These are phyloP conservation scores for Fraxinus angustifolia DNA, from an alignment of 305 asterid species.

Conservation along the genomic window DNA sequence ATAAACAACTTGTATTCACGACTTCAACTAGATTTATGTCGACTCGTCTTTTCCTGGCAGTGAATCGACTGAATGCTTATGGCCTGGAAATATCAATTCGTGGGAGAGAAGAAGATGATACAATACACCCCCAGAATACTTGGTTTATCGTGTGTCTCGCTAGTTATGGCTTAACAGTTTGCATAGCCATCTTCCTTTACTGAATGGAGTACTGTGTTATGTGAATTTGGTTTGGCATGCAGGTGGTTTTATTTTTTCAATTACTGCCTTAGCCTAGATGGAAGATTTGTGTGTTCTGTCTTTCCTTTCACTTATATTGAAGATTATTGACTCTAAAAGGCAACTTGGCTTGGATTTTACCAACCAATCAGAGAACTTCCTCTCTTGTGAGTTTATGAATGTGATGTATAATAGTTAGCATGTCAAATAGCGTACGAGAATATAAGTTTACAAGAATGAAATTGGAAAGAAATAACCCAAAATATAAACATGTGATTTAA, in stretches of 20 bases:
- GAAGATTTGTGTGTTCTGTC: constrained; percentile 17
- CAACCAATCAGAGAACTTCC: neutral
- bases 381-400: neutral
- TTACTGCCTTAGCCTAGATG: constrained; percentile 48
- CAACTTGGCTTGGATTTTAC: neutral
- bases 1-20: neutral
- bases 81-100: constrained; percentile 26
- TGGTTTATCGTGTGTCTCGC: constrained; percentile 27
- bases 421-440: neutral
- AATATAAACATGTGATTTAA: neutral
- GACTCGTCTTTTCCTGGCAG: constrained; percentile 39
- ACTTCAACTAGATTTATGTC: neutral
- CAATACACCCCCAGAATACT: constrained; percentile 12
- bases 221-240: constrained; percentile 42
- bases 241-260: constrained; percentile 60
- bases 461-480: neutral
- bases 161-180: constrained; percentile 32
- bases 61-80: constrained; percentile 37
- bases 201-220: constrained; percentile 20
- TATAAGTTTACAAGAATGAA: neutral
- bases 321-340: neutral
- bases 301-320: neutral
- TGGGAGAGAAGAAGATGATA: constrained; percentile 17
- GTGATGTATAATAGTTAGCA: neutral
- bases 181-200: constrained; percentile 18